These are phyloP conservation scores for Rhizopogon roseolus DNA, from an alignment of 768 basidiomycete species.

Conservation along the genomic window DNA sequence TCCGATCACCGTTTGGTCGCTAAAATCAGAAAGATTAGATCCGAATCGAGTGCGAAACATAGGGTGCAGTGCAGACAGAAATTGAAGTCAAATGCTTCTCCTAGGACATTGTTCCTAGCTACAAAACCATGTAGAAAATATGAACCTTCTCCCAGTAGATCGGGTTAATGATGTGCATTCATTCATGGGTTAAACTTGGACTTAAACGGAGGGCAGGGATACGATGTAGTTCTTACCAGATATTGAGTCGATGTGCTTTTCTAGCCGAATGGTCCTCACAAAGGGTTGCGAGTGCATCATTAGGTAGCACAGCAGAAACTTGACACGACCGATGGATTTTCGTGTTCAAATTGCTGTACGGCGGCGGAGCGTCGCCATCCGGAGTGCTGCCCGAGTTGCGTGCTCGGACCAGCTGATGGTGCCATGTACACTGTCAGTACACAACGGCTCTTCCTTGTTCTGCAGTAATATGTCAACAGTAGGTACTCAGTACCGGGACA, in stretches of 20 bases:
- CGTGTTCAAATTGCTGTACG: background rate
- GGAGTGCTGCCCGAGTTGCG: background rate
- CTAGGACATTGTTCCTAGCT: slow-evolving; percentile 12
- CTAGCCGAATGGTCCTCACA: background rate
- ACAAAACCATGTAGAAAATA: background rate
- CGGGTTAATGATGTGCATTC: slow-evolving; percentile 39
- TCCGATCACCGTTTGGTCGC: slow-evolving; percentile 32
- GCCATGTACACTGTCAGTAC: background rate
- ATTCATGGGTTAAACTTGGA: slow-evolving; percentile 14
- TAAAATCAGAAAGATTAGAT: slow-evolving; percentile 30
- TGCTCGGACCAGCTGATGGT: background rate
- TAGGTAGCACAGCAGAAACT: background rate
- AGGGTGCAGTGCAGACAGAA: slow-evolving; percentile 17
- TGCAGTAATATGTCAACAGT: background rate
- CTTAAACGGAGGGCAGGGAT: background rate
- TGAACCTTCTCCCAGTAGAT: slow-evolving; percentile 22
- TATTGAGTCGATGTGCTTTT: slow-evolving; percentile 22
- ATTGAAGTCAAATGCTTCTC: slow-evolving; percentile 11
- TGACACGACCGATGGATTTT: background rate
- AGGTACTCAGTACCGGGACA: background rate
- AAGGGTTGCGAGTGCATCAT: background rate
- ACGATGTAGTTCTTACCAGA: slow-evolving; percentile 18
- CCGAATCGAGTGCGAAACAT: slow-evolving; percentile 40
- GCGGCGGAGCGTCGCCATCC: background rate
- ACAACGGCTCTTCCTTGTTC: background rate